Conservation (phyloP, 805 yeast species). For the Yarrowia bubula region DNA sequence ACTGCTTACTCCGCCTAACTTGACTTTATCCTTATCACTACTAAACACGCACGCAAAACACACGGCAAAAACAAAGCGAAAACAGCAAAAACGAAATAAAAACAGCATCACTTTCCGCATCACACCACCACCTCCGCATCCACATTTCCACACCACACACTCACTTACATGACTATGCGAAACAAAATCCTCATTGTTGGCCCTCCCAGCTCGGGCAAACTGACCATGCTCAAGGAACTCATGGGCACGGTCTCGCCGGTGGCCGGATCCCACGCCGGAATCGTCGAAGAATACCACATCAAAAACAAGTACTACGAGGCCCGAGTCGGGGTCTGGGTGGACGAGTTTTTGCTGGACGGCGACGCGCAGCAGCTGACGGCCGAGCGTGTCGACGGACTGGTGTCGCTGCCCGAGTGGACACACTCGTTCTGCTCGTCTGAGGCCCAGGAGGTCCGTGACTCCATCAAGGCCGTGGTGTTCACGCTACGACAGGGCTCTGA, state of each 20-base stretch:
- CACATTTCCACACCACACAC: neutral
- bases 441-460: slow-evolving; percentile 42
- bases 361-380: slow-evolving; percentile 16
- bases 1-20: neutral
- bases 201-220: slow-evolving; percentile 39
- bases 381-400: neutral
- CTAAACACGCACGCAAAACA: too few relatives aligned
- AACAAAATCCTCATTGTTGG: slow-evolving; percentile 40
- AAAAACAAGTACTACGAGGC: slow-evolving; percentile 40
- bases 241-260: slow-evolving; percentile 30
- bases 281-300: slow-evolving; percentile 34
- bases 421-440: slow-evolving; percentile 37
- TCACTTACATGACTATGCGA: slow-evolving; percentile 20
- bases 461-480: slow-evolving; percentile 40
- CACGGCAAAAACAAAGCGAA: neutral
- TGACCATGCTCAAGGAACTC: slow-evolving; percentile 36
- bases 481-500: slow-evolving; percentile 33
- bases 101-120: neutral
- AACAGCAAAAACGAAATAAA: neutral
- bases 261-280: slow-evolving; percentile 36
- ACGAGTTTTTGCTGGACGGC: slow-evolving; percentile 39
- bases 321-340: slow-evolving; percentile 40
- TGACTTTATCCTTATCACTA: too few relatives aligned
- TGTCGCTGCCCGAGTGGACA: slow-evolving; percentile 37
- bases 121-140: neutral